phyloP scores from a whole-genome alignment of 768 basidiomycete species.

The Trichaptum fuscoviolaceum region DNA sequence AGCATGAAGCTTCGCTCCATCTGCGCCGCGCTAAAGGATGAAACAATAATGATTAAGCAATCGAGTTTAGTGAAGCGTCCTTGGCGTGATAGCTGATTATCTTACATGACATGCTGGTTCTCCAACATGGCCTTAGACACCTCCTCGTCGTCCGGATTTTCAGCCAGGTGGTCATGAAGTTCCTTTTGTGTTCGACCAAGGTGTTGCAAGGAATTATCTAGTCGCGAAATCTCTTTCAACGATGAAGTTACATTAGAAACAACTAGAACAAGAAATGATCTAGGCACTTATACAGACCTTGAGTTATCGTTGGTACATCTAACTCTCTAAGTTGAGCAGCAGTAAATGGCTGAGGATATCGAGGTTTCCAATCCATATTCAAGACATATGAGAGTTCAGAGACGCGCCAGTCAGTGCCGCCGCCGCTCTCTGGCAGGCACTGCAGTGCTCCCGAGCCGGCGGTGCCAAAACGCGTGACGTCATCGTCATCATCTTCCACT shows the following conservation, averaged over 20 bases:
- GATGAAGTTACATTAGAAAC: background rate
- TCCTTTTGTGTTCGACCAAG: slow-evolving; percentile 57
- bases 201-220: slow-evolving; percentile 65
- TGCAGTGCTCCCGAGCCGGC: too few species aligned
- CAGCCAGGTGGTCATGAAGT: slow-evolving; percentile 42
- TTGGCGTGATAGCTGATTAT: slow-evolving; percentile 10
- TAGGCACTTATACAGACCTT: slow-evolving; percentile 41
- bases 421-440: too few species aligned
- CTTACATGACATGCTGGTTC: slow-evolving; percentile 69
- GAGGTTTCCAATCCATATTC: slow-evolving; percentile 40
- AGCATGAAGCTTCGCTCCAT: slow-evolving; percentile 70
- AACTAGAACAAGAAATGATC: background rate
- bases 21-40: slow-evolving; percentile 58
- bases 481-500: background rate
- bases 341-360: slow-evolving; percentile 72
- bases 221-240: slow-evolving; percentile 61
- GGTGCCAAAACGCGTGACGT: background rate
- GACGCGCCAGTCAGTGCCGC: too few species aligned
- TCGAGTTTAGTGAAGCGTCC: slow-evolving; percentile 3
- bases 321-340: slow-evolving; percentile 56
- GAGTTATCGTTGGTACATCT: slow-evolving; percentile 61
- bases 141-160: slow-evolving; percentile 45
- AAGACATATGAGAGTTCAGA: too few species aligned
- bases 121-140: slow-evolving; percentile 58
- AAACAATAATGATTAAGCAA: slow-evolving; percentile 2